Conservation (phyloP, 73 alveolate species). For the Paramecium bursaria region DNA sequence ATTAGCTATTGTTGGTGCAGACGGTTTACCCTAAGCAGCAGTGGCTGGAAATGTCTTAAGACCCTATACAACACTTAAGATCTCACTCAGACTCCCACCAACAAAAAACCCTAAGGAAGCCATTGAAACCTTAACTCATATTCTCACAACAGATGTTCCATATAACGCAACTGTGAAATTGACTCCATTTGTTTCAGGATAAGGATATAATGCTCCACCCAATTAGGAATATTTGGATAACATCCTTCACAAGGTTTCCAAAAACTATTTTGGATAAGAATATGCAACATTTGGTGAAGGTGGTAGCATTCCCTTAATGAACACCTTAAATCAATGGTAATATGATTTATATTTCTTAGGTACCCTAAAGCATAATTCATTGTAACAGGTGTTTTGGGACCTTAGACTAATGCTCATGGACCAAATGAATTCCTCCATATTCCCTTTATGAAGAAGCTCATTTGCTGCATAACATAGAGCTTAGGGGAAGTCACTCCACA, state of each 20-base stretch:
- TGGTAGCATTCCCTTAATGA: conserved; percentile 74
- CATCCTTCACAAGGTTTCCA: conserved; percentile 47
- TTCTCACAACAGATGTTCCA: conserved; percentile 86
- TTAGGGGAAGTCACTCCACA: conserved; percentile 36
- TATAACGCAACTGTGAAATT: conserved; percentile 83
- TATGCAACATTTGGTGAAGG: conserved; percentile 70
- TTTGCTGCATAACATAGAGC: conserved; percentile 67
- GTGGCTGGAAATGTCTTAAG: conserved; percentile 93
- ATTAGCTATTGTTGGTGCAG: conserved; percentile 86
- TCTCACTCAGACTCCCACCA: conserved; percentile 94
- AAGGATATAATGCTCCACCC: conserved; percentile 78
- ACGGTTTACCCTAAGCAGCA: conserved; percentile 87
- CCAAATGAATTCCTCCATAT: conserved; percentile 88
- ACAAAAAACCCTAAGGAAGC: conserved; percentile 83
- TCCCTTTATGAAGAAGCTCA: conserved; percentile 80
- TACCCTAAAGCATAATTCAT: conserved; percentile 92
- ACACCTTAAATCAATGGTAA: conserved; percentile 31
- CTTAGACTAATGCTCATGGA: conserved; percentile 92
- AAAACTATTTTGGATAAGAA: conserved; percentile 57
- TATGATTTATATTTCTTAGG: background rate
- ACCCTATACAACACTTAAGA: conserved; percentile 81
- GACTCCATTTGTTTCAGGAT: conserved; percentile 69
- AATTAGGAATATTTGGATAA: conserved; percentile 26
- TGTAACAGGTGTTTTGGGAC: conserved; percentile 93
- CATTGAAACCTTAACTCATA: conserved; percentile 71